phyloP scores from a whole-genome alignment of 208 protist species.

The Leptomonas seymouri region DNA sequence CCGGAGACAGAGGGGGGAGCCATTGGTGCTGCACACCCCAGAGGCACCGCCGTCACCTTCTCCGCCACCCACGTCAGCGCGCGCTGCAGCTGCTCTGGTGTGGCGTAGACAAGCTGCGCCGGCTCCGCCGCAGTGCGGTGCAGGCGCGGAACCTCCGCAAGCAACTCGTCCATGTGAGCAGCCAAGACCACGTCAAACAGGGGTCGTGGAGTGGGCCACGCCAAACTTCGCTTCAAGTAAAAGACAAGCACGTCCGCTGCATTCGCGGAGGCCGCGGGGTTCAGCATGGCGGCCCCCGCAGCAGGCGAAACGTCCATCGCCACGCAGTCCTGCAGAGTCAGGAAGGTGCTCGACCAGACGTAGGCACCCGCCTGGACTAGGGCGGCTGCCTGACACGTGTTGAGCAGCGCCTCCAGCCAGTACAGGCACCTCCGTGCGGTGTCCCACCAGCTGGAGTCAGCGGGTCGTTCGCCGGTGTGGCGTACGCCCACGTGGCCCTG shows the following conservation, averaged over 20 bases:
- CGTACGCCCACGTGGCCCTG: not conserved
- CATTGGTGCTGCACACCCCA: not conserved
- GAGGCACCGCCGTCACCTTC: slow-evolving; percentile 1
- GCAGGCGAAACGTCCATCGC: not conserved
- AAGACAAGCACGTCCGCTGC: slow-evolving; percentile 5
- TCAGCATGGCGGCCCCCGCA: not conserved
- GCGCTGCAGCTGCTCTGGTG: slow-evolving; percentile 24
- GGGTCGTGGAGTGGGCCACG: not conserved
- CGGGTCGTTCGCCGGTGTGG: not conserved
- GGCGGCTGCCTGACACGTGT: slow-evolving; percentile 14
- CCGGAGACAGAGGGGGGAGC: not conserved
- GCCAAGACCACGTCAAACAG: slow-evolving; percentile 22
- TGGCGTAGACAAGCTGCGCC: slow-evolving; percentile 18
- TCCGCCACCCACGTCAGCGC: slow-evolving; percentile 28
- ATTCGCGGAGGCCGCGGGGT: not conserved
- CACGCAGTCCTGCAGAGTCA: not conserved
- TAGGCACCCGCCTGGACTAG: slow-evolving; percentile 6
- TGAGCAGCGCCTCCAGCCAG: slow-evolving; percentile 31
- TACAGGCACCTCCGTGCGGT: slow-evolving; percentile 25
- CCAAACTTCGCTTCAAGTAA: slow-evolving; percentile 1
- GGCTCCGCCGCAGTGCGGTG: slow-evolving; percentile 21
- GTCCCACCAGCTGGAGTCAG: slow-evolving; percentile 5
- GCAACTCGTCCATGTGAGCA: slow-evolving; percentile 20
- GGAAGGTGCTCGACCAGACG: not conserved
- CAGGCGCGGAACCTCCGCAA: slow-evolving; percentile 8